Base-by-base conservation (phyloP, 1,284 basidiomycete genomes). In the Apiotrichum gracile region DNA sequence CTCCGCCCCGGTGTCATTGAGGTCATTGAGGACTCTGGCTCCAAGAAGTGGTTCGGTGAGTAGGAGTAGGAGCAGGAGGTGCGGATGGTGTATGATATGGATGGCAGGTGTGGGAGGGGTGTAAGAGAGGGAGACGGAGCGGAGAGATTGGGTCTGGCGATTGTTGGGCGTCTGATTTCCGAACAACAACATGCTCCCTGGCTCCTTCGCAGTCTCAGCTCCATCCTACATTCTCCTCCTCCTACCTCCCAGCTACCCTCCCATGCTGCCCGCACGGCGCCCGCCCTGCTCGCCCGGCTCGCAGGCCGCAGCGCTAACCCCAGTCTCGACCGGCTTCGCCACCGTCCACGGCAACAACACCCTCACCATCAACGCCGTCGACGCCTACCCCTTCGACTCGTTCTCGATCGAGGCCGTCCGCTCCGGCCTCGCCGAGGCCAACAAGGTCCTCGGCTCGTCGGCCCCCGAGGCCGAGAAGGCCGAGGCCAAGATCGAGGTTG, bases 341-440 rank as follows among this genome's bases (percentile, higher is more conserved):
- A 97, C 88, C 56, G 90, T 99, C 47, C 96, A 98, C 78, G 90
- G 91, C 48, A 92, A 93, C 80, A 99, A 97, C 83, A 85, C 83
- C 66, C 80, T 98, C 56, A 97, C 94, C 41, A 88, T 98, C 75
- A 98, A 98, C 78, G 91, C 88, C 58, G 86, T 98, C 51, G 96
- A 98, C 81, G 96, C 89, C 58, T 94, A 92, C 67, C 85, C 90
- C 42, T 79, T 99, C 33, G 92, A 96, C 59, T 80, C 86, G 51
- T 97, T 76, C 69, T 73, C 74, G 37, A 50, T 65, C 24, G 73
- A 76, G 64, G 72, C 89, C 64, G 82, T 97, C 65, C 89, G 91
- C 64, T 78, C 86, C 35, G 91, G 90, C 72, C 83, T 98, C 47
- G 81, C 86, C 66, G 96, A 98, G 72, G 93, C 93, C 31, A 81